Base-by-base conservation (phyloP, 1,139 yeast genomes). In the Geotrichum histeridarum region DNA sequence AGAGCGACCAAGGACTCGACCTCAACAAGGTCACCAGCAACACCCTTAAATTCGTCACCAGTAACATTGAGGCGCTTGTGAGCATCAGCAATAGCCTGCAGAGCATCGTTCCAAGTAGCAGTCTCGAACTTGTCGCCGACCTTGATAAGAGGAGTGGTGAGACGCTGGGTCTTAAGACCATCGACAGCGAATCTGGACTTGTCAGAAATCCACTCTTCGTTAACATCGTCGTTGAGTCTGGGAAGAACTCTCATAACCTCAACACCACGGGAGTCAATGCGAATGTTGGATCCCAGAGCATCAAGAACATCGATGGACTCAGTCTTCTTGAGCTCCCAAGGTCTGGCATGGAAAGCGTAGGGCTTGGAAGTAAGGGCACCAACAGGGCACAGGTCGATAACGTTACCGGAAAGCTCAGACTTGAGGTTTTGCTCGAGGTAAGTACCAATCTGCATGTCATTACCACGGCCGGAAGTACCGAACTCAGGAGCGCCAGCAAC, bases 401-500 rank as follows among this genome's bases (percentile, higher is more conserved):
- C 84, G 74, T 88, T 88, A 68, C 95, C 96, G 47, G 93, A 84
- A 77, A 88, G 74, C 74, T 88, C 96, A 4, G 93, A 80, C 73
- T 87, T 86, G 67, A 88, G 80, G 70, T 87, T 86, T 74, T 90
- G 80, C 73, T 86, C 91, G 60, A 88, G 82, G 70, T 87, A 88
- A 44, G 95, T 88, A 63, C 96, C 96, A 66, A 88, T 88, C 75
- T 87, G 95, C 84, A 88, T 80, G 68, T 86, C 95, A 70, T 87
- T 87, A 69, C 96, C 96, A 73, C 96, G 84, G 59, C 95, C 96
- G 49, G 91, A 71, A 59, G 93, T 81, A 64, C 96, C 96, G 60
- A 88, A 79, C 72, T 88, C 96, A 31, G 95, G 91, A 37, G 95
- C 94, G 62, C 96, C 96, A 43, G 96, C 96, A 60, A 88, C 84